phyloP scores from a whole-genome alignment of 2,329 filamentous ascomycete species.

The Helicocarpus griseus region DNA sequence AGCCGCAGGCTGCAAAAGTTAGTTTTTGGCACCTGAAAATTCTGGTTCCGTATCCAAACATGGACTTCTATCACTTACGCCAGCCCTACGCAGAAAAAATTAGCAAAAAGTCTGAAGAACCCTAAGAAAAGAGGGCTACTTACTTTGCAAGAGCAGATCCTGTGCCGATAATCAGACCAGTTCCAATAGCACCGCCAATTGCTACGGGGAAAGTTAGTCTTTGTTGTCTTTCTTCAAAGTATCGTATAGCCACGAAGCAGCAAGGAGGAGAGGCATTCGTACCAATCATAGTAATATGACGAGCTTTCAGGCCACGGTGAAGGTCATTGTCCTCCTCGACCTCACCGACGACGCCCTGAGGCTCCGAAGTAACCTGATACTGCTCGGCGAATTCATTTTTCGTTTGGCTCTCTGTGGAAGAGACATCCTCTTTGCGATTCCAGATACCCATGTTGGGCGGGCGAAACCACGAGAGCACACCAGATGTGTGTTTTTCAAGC shows the following conservation, averaged over 20 bases:
- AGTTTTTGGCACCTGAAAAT: neutral
- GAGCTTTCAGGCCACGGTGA: slow-evolving; percentile 40
- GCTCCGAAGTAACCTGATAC: neutral
- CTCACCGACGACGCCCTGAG: slow-evolving; percentile 17
- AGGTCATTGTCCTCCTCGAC: slow-evolving; percentile 24
- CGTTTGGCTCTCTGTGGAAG: slow-evolving; percentile 7
- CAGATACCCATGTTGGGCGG: slow-evolving; percentile 2
- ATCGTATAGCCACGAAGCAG: slow-evolving; percentile 27
- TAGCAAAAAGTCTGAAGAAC: neutral
- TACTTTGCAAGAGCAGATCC: slow-evolving; percentile 37
- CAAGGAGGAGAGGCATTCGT: slow-evolving; percentile 33
- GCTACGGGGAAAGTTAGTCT: slow-evolving; percentile 17
- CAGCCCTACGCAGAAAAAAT: slow-evolving; percentile 19
- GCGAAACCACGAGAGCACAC: neutral
- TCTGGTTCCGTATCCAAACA: neutral
- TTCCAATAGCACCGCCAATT: slow-evolving; percentile 49
- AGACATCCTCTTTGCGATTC: slow-evolving; percentile 7
- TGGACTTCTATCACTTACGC: slow-evolving; percentile 23
- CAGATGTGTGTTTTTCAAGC: neutral
- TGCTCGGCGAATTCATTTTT: slow-evolving; percentile 7
- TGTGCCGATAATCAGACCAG: slow-evolving; percentile 46
- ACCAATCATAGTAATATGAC: slow-evolving; percentile 50
- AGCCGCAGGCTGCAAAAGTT: slow-evolving; percentile 24
- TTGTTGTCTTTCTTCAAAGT: neutral
- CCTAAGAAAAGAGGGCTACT: neutral